These are phyloP conservation scores for Lithocarpus polystachyus DNA, from an alignment of 306 rosid genomes.

Conservation along the genomic window DNA sequence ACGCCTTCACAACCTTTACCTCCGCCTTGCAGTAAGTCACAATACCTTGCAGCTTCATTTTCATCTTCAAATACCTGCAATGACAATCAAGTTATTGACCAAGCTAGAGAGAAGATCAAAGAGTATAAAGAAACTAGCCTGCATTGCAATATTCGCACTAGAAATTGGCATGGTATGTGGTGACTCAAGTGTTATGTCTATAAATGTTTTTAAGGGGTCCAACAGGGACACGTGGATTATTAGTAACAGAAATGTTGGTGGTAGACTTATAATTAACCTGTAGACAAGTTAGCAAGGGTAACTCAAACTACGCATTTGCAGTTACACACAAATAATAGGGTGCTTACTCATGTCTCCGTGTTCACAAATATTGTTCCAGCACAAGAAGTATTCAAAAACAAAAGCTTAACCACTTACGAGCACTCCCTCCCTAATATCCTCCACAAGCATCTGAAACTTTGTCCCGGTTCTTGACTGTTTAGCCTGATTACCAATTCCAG, in stretches of 20 bases:
- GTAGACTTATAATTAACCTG: not conserved
- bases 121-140: not conserved
- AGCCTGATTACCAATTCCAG: conserved; percentile 65
- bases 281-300: too few species aligned
- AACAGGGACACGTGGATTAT: not conserved
- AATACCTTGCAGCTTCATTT: conserved; percentile 81
- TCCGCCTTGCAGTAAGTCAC: conserved; percentile 91
- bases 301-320: not conserved
- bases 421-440: conserved; percentile 94
- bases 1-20: conserved; percentile 96
- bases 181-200: not conserved
- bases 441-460: conserved; percentile 92
- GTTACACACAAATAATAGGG: not conserved
- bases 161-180: not conserved
- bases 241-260: not conserved
- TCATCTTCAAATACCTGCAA: conserved; percentile 91
- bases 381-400: not conserved
- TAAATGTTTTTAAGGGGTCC: not conserved
- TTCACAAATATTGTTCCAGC: not conserved
- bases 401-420: conserved; percentile 49
- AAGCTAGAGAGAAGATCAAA: not conserved
- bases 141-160: not conserved
- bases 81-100: not conserved
- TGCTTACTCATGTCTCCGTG: not conserved
- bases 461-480: conserved; percentile 63